A percentile compares a stretch with the other conserved stretches of the same genome.
phyloP scores from a whole-genome alignment of 176 grass and related monocot species.

The Dactylis glomerata region DNA sequence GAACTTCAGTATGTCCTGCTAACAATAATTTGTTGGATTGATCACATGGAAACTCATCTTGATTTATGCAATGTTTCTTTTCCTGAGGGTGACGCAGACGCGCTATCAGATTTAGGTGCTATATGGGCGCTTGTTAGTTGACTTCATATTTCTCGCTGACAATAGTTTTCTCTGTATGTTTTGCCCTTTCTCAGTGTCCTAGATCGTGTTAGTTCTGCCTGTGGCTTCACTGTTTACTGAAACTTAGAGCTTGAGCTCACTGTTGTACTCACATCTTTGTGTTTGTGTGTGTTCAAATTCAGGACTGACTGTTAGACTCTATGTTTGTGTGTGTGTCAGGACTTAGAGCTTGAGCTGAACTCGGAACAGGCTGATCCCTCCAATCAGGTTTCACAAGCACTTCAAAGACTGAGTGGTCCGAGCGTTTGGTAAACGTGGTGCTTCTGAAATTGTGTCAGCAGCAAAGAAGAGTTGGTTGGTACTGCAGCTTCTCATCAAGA shows the following conservation, averaged over 20 bases:
- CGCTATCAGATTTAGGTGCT: background rate
- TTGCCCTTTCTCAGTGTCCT: no score
- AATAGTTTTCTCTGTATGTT: no score
- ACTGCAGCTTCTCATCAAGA: constrained; percentile 35
- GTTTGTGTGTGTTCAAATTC: no score
- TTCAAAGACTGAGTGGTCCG: constrained; percentile 63
- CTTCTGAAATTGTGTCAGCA: constrained; percentile 43
- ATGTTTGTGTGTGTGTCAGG: no score
- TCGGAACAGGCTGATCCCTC: background rate
- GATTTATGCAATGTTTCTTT: background rate
- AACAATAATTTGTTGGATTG: background rate
- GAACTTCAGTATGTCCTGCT: background rate
- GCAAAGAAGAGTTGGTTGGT: constrained; percentile 36
- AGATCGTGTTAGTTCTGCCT: no score
- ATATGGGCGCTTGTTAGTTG: background rate
- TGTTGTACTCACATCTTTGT: no score
- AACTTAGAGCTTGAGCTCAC: no score
- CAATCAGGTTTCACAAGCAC: constrained; percentile 30
- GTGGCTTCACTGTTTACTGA: no score
- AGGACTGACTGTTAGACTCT: no score
- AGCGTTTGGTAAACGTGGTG: constrained; percentile 57
- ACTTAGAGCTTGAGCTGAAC: background rate
- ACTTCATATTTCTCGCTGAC: background rate
- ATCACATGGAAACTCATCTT: background rate
- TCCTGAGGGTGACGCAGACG: background rate